A percentile compares a stretch with the other conserved stretches of the same genome.
These are phyloP conservation scores for Colletotrichum coccodes DNA, from an alignment of 2,329 filamentous ascomycete species.

Conservation along the genomic window DNA sequence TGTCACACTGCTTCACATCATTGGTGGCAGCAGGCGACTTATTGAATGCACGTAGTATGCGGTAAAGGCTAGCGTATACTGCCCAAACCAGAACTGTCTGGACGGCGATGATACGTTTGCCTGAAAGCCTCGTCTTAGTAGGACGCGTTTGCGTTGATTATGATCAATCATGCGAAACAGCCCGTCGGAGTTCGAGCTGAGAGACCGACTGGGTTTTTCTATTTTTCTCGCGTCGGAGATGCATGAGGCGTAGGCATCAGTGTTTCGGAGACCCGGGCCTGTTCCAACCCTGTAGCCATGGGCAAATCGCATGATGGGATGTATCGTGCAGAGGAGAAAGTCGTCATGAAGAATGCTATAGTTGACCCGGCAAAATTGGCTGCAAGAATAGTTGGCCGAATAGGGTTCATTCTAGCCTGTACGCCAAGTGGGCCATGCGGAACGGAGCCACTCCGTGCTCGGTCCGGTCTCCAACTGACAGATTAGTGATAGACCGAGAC, in stretches of 20 bases:
- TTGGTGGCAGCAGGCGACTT: slow-evolving; percentile 13
- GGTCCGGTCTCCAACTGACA: neutral
- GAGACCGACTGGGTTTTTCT: neutral
- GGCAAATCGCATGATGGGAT: too few species aligned
- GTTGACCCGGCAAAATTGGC: neutral
- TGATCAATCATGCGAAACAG: too few species aligned
- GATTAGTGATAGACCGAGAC: slow-evolving; percentile 17
- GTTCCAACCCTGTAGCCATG: too few species aligned
- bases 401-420: neutral
- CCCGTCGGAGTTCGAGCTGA: neutral
- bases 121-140: neutral
- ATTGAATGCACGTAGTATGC: slow-evolving; percentile 9
- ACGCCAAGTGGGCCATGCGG: slow-evolving; percentile 1
- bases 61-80: neutral
- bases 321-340: neutral
- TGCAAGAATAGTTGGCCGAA: neutral
- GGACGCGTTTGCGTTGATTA: neutral
- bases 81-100: neutral
- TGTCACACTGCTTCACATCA: slow-evolving; percentile 1
- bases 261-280: neutral
- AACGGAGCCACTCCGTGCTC: neutral
- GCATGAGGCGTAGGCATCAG: too few species aligned
- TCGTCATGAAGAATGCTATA: neutral
- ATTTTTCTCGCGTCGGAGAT: neutral
- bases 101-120: neutral